Percentiles rank a stretch among this genome's conserved stretches.
These are phyloP conservation scores for Cyclotella choctawhatcheeana DNA, from an alignment of 108 stramenopile species.

Conservation along the genomic window DNA sequence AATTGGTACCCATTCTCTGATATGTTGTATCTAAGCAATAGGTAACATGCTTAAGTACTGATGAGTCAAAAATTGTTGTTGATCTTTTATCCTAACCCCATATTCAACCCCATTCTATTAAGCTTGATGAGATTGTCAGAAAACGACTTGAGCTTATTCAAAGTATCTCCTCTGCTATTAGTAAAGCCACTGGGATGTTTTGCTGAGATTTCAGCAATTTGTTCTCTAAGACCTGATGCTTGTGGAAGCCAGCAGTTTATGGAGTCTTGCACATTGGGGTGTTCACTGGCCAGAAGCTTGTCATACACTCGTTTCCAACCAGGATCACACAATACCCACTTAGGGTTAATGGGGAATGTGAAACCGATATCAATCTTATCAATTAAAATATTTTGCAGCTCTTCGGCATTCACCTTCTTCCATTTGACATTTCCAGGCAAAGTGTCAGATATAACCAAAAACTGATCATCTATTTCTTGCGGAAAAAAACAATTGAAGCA, in stretches of 20 bases:
- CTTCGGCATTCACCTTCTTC: constrained; percentile 66
- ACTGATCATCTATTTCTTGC: constrained; percentile 74
- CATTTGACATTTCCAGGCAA: constrained; percentile 47
- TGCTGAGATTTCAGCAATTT: constrained; percentile 30
- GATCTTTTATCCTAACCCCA: too few species aligned
- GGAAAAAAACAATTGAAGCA: constrained; percentile 84
- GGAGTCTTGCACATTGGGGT: constrained; percentile 47
- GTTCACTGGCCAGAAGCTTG: constrained; percentile 31
- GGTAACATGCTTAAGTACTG: too few species aligned
- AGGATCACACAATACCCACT: constrained; percentile 55
- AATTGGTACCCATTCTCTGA: too few species aligned
- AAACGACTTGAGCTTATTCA: too few species aligned
- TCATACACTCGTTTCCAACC: constrained; percentile 53
- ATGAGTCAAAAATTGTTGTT: too few species aligned
- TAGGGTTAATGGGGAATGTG: constrained; percentile 67
- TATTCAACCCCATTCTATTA: too few species aligned
- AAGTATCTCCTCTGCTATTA: too few species aligned
- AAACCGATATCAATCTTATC: constrained; percentile 63
- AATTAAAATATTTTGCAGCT: constrained; percentile 61
- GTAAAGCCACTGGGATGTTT: too few species aligned
- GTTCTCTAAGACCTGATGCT: constrained; percentile 38
- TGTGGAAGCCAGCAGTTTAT: constrained; percentile 54
- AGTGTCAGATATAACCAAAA: constrained; percentile 56
- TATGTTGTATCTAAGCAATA: too few species aligned
- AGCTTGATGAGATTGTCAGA: too few species aligned